Conservation (phyloP, 228 moss, liverwort and hornwort genomes). For the Sphagnum fallax region DNA sequence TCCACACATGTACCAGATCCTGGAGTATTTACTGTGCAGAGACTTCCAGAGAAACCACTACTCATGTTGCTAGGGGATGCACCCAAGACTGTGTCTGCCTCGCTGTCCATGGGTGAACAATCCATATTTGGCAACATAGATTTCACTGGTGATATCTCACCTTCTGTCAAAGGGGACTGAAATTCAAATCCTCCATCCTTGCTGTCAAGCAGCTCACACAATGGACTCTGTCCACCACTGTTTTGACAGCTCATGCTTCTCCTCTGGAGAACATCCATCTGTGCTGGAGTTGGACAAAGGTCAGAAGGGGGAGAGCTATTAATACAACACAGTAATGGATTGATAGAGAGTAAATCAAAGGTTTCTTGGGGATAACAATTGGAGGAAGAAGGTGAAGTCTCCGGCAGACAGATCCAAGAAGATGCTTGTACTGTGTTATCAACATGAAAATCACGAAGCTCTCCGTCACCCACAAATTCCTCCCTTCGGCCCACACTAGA, state of each 20-base stretch:
- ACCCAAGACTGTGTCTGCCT: not conserved
- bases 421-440: not conserved
- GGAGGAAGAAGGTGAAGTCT: not conserved
- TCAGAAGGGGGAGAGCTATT: not conserved
- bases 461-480: not conserved
- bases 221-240: not conserved
- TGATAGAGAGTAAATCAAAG: no score
- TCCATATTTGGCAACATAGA: not conserved
- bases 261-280: not conserved
- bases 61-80: not conserved
- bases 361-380: not conserved
- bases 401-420: not conserved
- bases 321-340: no score
- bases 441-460: not conserved
- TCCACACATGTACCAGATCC: not conserved
- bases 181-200: conserved; percentile 5
- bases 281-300: not conserved
- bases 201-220: conserved; percentile 7
- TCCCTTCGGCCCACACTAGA: no score
- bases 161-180: conserved; percentile 3
- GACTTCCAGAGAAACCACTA: not conserved
- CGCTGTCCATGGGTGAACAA: not conserved
- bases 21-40: not conserved
- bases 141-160: not conserved
- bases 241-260: not conserved